Percentiles rank a stretch among this genome's conserved stretches.
phyloP scores from a whole-genome alignment of 2,329 filamentous ascomycete species.

The Colletotrichum lentis region DNA sequence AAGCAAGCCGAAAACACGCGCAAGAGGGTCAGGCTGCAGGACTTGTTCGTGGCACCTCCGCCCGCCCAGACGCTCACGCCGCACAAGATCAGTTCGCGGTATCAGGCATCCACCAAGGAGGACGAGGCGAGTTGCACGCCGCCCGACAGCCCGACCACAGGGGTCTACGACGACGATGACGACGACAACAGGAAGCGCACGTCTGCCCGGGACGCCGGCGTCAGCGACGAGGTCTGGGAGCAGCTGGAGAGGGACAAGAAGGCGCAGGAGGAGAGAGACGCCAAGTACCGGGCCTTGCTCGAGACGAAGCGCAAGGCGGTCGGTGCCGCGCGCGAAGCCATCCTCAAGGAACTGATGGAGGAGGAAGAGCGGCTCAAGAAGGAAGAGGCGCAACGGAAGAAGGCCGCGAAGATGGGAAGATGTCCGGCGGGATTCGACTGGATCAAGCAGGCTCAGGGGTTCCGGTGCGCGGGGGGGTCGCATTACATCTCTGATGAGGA shows the following conservation, averaged over 20 bases:
- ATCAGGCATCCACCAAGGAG: neutral
- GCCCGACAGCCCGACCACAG: neutral
- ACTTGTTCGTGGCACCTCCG: neutral
- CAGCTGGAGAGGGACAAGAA: constrained; percentile 58
- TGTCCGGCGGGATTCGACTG: constrained; percentile 68
- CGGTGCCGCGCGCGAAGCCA: constrained; percentile 48
- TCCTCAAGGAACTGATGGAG: constrained; percentile 49
- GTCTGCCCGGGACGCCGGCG: constrained; percentile 60
- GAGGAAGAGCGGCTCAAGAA: constrained; percentile 51
- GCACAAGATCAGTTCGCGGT: constrained; percentile 6
- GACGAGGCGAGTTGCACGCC: constrained; percentile 8
- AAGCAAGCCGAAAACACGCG: neutral
- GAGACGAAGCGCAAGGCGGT: constrained; percentile 42
- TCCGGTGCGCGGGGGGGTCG: constrained; percentile 67
- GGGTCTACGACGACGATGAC: constrained; percentile 23
- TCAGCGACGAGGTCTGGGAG: constrained; percentile 68
- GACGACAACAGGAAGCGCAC: no score
- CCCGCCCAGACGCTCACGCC: constrained; percentile 1
- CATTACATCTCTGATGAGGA: constrained; percentile 61
- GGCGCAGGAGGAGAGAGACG: constrained; percentile 49
- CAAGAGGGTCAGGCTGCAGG: neutral
- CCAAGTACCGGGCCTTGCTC: constrained; percentile 48
- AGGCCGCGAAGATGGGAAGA: constrained; percentile 60
- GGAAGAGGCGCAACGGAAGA: constrained; percentile 52
- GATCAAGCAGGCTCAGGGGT: constrained; percentile 68